phyloP scores from a whole-genome alignment of 805 yeast genomes.

The Lachancea sp. region DNA sequence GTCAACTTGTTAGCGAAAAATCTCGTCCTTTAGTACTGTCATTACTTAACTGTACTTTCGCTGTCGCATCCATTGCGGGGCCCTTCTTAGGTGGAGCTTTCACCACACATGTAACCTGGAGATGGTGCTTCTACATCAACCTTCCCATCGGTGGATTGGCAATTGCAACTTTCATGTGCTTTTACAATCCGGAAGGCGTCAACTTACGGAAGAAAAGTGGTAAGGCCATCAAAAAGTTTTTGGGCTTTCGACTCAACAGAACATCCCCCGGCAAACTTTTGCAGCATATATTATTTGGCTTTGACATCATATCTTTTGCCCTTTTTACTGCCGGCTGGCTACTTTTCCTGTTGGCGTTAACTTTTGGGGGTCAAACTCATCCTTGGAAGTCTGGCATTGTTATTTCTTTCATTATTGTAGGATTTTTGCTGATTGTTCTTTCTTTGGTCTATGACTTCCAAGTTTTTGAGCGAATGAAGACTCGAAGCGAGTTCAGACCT shows the following conservation, averaged over 20 bases:
- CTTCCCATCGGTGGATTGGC: slow-evolving; percentile 54
- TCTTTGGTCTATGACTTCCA: slow-evolving; percentile 44
- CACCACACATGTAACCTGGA: slow-evolving; percentile 52
- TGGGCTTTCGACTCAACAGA: not conserved
- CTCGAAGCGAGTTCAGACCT: slow-evolving; percentile 6
- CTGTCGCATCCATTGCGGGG: slow-evolving; percentile 49
- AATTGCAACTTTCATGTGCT: slow-evolving; percentile 12
- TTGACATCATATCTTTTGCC: slow-evolving; percentile 21
- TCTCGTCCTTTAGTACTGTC: slow-evolving; percentile 23
- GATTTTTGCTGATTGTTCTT: slow-evolving; percentile 35
- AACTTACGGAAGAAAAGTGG: not conserved
- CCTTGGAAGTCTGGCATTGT: slow-evolving; percentile 45
- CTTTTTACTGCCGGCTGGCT: slow-evolving; percentile 17
- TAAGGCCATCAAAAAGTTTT: not conserved
- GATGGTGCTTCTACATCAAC: slow-evolving; percentile 72
- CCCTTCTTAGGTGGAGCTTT: slow-evolving; percentile 65
- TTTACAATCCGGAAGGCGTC: slow-evolving; percentile 14
- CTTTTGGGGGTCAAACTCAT: slow-evolving; percentile 49
- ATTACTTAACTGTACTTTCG: slow-evolving; percentile 31
- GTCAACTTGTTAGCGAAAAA: slow-evolving; percentile 28
- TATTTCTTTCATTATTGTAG: slow-evolving; percentile 38
- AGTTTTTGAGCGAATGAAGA: not conserved
- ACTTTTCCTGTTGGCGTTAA: slow-evolving; percentile 18
- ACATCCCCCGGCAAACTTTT: not conserved
- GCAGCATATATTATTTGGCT: slow-evolving; percentile 10